A percentile compares a stretch with the other conserved stretches of the same genome.
These are phyloP conservation scores for Trichoderma lentiforme DNA, from an alignment of 2,329 filamentous ascomycete species.

Conservation along the genomic window DNA sequence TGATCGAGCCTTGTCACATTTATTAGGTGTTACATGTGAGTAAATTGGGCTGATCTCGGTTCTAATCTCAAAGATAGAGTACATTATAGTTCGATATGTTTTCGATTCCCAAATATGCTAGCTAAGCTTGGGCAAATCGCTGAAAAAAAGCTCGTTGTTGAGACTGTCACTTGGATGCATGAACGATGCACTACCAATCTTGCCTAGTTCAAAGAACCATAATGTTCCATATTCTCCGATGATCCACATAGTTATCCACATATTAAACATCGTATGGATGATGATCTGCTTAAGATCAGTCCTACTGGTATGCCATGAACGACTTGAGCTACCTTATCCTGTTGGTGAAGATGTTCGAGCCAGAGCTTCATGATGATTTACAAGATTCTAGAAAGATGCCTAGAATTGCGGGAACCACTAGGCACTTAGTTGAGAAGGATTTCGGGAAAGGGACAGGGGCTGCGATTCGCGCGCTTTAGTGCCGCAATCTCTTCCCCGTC, in stretches of 20 bases:
- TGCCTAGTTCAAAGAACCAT: background rate
- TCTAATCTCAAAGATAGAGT: background rate
- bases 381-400: background rate
- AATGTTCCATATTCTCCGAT: background rate
- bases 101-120: background rate
- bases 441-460: background rate
- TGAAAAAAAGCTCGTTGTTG: background rate
- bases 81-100: background rate
- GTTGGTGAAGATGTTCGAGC: background rate
- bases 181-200: background rate
- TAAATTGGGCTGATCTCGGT: background rate
- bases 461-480: background rate
- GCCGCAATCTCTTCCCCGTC: background rate
- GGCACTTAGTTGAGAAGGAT: background rate
- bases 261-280: background rate
- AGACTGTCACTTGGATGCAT: background rate
- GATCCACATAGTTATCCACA: background rate
- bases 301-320: background rate
- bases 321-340: background rate
- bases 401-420: background rate
- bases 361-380: background rate
- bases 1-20: background rate
- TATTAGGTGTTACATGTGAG: background rate
- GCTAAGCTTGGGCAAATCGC: background rate
- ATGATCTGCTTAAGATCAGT: background rate